phyloP scores from a whole-genome alignment of 345 rosid genomes.

The Mercurialis annua region DNA sequence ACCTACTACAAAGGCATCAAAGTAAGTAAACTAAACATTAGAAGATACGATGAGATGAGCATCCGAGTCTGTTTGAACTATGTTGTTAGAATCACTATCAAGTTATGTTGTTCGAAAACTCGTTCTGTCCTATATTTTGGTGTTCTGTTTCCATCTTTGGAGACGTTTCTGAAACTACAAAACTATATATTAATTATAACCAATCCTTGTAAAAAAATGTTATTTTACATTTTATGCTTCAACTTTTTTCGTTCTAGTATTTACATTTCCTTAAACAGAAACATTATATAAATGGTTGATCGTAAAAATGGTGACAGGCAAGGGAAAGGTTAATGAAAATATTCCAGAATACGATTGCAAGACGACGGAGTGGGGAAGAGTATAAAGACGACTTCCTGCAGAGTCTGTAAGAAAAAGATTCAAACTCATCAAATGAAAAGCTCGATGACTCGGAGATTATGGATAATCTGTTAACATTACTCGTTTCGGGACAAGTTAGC shows the following conservation, averaged over 20 bases:
- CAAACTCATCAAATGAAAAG: slow-evolving; percentile 40
- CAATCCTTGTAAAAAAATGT: no score
- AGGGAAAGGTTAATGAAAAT: slow-evolving; percentile 38
- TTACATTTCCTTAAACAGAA: no score
- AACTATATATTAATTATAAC: no score
- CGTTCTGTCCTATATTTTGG: no score
- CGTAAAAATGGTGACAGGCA: slow-evolving; percentile 41
- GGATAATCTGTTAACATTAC: slow-evolving; percentile 53
- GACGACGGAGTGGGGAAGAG: slow-evolving; percentile 40
- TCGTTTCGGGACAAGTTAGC: slow-evolving; percentile 53
- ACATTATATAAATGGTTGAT: no score
- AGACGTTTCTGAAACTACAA: no score
- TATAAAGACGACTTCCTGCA: slow-evolving; percentile 44
- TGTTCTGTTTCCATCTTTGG: neutral
- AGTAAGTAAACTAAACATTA: slow-evolving; percentile 39
- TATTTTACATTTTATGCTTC: no score
- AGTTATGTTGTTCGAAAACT: no score
- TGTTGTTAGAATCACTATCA: no score
- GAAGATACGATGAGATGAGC: no score
- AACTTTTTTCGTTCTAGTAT: no score
- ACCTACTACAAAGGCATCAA: slow-evolving; percentile 53
- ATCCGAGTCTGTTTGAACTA: neutral
- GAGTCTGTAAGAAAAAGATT: slow-evolving; percentile 39
- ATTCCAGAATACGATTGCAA: slow-evolving; percentile 34
- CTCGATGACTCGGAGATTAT: slow-evolving; percentile 48